Percentiles rank a stretch among this genome's conserved stretches.
phyloP scores from a whole-genome alignment of 2,329 filamentous ascomycete species.

The Aspergillus phoenicis region DNA sequence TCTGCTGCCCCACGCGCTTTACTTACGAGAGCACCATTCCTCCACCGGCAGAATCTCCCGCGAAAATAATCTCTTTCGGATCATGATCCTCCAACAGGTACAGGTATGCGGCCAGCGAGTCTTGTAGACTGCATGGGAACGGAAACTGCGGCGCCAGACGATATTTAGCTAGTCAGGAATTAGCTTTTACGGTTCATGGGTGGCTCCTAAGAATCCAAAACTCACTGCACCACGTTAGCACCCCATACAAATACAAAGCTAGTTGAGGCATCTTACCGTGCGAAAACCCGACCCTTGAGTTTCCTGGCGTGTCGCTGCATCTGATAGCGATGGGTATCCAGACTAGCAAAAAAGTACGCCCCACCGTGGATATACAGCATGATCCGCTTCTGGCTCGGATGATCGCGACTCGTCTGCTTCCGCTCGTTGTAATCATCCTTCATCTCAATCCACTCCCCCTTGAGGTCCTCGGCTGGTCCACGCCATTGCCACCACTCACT shows the following conservation, averaged over 20 bases:
- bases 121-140: slow-evolving; percentile 88
- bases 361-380: slow-evolving; percentile 96
- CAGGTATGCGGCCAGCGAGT: slow-evolving; percentile 86
- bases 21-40: slow-evolving; percentile 75
- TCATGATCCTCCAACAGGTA: slow-evolving; percentile 76
- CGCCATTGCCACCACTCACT: slow-evolving; percentile 90
- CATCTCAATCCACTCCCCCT: slow-evolving; percentile 98
- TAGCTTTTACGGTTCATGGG: slow-evolving; percentile 18
- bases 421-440: slow-evolving; percentile 74
- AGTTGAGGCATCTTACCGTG: slow-evolving; percentile 52
- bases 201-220: neutral
- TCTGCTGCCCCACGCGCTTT: no score
- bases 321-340: slow-evolving; percentile 97
- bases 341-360: slow-evolving; percentile 92
- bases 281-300: slow-evolving; percentile 84
- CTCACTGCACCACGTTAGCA: slow-evolving; percentile 30
- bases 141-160: slow-evolving; percentile 90
- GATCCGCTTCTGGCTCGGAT: slow-evolving; percentile 66
- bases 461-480: slow-evolving; percentile 63
- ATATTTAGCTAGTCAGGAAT: slow-evolving; percentile 61
- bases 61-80: slow-evolving; percentile 79
- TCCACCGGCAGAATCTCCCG: slow-evolving; percentile 90
- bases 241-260: neutral
- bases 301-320: slow-evolving; percentile 95
- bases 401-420: slow-evolving; percentile 53